Evolutionary conservation across 257 asterid genomes (phyloP), one percentile per base, ranked within the genome.

Genomic region (Plantago elongata): DNA sequence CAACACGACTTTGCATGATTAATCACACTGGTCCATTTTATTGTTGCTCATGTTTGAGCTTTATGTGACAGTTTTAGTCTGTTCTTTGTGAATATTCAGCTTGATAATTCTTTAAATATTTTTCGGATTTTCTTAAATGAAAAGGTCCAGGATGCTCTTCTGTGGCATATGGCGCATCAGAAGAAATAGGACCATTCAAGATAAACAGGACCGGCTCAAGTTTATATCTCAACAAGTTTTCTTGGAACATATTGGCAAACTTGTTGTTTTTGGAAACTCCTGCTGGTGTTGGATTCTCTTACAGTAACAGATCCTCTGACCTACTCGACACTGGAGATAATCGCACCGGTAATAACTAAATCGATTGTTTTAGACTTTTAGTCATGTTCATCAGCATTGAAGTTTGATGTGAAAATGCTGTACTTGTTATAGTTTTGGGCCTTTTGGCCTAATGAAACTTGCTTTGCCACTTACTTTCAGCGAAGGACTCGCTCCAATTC

Each of bases 141-240:
- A 9, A 77, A 90, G 98, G 98, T 52, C 96, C 98, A 0, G 98
- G 98, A 12, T 91, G 98, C 65, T 91, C 98, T 0, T 91, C 98
- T 11, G 96, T 91, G 76, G 98, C 96, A 9, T 91, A 91, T 76
- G 98, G 98, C 15, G 98, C 98, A 55, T 91, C 98, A 0, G 98
- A 91, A 68, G 98, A 91, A 75, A 80, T 91, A 16, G 98, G 98
- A 9, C 98, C 98, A 10, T 91, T 91, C 62, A 77, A 83, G 71
- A 79, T 91, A 9, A 83, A 70, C 84, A 86, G 68, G 70, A 73
- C 72, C 0, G 70, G 84, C 0, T 86, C 95, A 0, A 88, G 95
- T 18, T 57, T 91, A 54, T 79, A 84, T 61, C 59, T 86, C 40
- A 91, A 91, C 86, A 88, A 83, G 54, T 86, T 77, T 58, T 81